Evolutionary conservation across 768 basidiomycete genomes (phyloP), one percentile per base, ranked within the genome.

Genomic region (Coprinopsis marcescibilis): DNA sequence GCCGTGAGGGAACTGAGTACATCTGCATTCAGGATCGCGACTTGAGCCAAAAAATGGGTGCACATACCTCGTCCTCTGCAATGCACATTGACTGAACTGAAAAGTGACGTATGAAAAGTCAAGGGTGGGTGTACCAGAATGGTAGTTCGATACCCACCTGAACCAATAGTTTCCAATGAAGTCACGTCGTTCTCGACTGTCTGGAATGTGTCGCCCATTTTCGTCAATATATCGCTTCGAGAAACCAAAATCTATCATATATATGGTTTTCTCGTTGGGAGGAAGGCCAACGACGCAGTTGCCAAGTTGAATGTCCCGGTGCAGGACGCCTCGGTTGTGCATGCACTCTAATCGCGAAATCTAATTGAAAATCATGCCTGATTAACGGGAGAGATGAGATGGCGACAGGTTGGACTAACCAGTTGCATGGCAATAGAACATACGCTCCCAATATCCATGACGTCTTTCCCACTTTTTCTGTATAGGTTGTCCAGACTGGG

Each of bases 161-260:
- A 89, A 89, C 84, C 85, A 89, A 58, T 88, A 89, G 59, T 89
- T 89, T 20, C 86, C 86, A 43, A 89, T 79, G 52, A 89, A 89
- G 55, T 86, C 81, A 33, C 84, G 77, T 58, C 80, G 81, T 24
- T 64, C 65, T 43, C 73, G 78, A 55, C 79, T 81, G 47, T 88
- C 81, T 14, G 79, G 77, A 48, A 89, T 85, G 55, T 89, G 86
- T n/a, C 75, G 73, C 34, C 64, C 71, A 37, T 60, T 52, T 17
- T 75, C 73, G 62, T 89, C 83, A 52, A 88, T 78, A 52, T 85
- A 89, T 25, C 73, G 74, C 57, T 88, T 89, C 14, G 85, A 85
- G 60, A 89, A 89, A 12, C 86, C 86, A 58, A 89, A 89, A 60
- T 89, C 87, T 55, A 89, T 89, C 85, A 89, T 83, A 56, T 87